phyloP scores from a whole-genome alignment of 2,329 filamentous ascomycete genomes.

The Diaporthe citrichinensis region DNA sequence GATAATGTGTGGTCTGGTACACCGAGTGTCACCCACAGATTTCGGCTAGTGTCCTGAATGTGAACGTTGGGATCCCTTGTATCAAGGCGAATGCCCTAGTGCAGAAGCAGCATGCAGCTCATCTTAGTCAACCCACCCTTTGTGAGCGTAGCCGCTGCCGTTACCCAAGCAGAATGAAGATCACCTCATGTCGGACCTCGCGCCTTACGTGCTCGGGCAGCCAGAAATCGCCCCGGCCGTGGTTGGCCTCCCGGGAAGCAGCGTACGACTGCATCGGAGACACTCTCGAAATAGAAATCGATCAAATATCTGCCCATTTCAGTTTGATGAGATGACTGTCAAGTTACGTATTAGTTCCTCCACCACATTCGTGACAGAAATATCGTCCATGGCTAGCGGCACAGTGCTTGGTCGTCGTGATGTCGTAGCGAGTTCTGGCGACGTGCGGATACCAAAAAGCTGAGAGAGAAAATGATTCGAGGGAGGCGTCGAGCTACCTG shows the following conservation, averaged over 20 bases:
- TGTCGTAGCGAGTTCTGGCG: constrained; percentile 5
- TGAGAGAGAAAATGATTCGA: neutral
- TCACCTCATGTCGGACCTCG: constrained; percentile 34
- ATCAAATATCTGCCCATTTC: constrained; percentile 34
- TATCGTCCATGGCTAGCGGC: constrained; percentile 14
- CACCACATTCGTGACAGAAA: constrained; percentile 19
- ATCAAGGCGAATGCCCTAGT: constrained; percentile 20
- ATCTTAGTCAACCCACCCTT: constrained; percentile 33
- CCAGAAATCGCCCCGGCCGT: neutral
- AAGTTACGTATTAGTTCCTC: constrained; percentile 31
- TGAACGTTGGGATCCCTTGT: neutral
- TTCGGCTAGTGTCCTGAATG: neutral
- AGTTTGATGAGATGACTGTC: constrained; percentile 34
- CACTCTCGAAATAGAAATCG: constrained; percentile 38
- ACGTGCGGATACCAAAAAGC: neutral
- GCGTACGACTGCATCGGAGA: constrained; percentile 38
- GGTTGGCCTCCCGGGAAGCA: constrained; percentile 24
- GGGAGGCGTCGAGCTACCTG: neutral
- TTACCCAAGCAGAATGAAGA: constrained; percentile 36
- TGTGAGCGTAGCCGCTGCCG: constrained; percentile 4
- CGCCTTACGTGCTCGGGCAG: constrained; percentile 23
- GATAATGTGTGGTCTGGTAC: constrained; percentile 20
- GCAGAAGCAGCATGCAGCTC: constrained; percentile 35
- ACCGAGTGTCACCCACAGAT: neutral
- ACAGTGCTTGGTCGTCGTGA: constrained; percentile 19